Evolutionary conservation across 495 filamentous ascomycete genomes (phyloP).

Genomic region (Penicillium verhagenii): DNA sequence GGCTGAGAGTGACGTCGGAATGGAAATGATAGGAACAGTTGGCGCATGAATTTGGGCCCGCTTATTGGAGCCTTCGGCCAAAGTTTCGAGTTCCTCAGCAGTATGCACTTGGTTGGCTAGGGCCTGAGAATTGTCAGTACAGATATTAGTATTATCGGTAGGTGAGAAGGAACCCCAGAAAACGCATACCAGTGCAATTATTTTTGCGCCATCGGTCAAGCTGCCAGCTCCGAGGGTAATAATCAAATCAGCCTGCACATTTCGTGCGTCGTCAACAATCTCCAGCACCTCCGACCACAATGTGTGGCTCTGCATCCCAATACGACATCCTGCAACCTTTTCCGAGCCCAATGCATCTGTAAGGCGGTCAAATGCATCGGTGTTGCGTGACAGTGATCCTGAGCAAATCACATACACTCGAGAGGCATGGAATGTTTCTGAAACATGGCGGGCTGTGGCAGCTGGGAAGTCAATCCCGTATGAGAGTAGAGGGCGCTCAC

Average conservation of each 20-base stretch:
- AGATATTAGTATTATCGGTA: background rate
- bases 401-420: conserved; percentile 62
- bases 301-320: conserved; percentile 61
- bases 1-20: conserved; percentile 63
- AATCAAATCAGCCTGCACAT: conserved; percentile 51
- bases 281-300: conserved; percentile 59
- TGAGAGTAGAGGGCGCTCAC: conserved; percentile 43
- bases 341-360: conserved; percentile 42
- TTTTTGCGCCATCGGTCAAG: conserved; percentile 61
- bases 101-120: conserved; percentile 49
- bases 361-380: conserved; percentile 47
- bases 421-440: conserved; percentile 49
- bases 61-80: conserved; percentile 37
- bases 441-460: conserved; percentile 49
- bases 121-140: conserved; percentile 24
- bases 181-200: conserved; percentile 49
- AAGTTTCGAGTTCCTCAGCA: conserved; percentile 40
- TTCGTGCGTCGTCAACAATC: conserved; percentile 49
- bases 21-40: conserved; percentile 54
- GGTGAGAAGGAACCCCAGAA: background rate
- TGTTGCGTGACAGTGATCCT: conserved; percentile 54
- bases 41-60: conserved; percentile 34
- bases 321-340: conserved; percentile 47
- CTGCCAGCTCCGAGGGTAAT: conserved; percentile 62
- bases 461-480: conserved; percentile 52